Evolutionary conservation across 371 early-diverging fungal genomes (phyloP).

Genomic region (Mucor piriformis): DNA sequence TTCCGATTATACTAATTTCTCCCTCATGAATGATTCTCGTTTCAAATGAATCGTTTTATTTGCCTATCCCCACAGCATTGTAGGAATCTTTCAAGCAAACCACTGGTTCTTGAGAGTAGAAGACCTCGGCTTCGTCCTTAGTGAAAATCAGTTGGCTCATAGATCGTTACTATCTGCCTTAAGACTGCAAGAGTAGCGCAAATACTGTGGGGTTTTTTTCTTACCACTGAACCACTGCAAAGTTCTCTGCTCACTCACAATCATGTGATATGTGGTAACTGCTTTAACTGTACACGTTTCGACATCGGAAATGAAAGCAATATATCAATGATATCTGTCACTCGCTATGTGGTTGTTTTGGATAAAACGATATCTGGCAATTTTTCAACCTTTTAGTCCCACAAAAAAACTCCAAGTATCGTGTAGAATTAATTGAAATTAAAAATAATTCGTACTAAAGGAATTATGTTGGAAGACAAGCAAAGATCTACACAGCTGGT

Average conservation of each 20-base stretch:
- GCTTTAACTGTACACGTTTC: constrained; percentile 22
- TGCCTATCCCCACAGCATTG: no score
- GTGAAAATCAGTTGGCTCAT: constrained; percentile 17
- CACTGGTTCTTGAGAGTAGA: constrained; percentile 20
- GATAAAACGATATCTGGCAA: constrained; percentile 22
- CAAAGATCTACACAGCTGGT: neutral
- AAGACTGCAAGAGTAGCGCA: constrained; percentile 19
- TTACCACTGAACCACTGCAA: constrained; percentile 13
- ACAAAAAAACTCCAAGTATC: constrained; percentile 15
- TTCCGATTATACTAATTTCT: no score
- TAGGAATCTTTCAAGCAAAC: constrained; percentile 19
- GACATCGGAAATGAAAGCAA: constrained; percentile 23
- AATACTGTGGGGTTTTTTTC: constrained; percentile 9
- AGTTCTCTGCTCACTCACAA: constrained; percentile 15
- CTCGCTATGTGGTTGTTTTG: constrained; percentile 18
- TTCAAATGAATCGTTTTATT: no score
- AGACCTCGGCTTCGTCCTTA: constrained; percentile 18
- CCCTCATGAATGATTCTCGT: no score
- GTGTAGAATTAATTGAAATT: constrained; percentile 22
- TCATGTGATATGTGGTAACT: constrained; percentile 4
- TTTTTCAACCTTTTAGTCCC: constrained; percentile 19
- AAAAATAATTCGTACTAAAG: constrained; percentile 20
- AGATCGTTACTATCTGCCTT: constrained; percentile 21
- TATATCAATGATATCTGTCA: constrained; percentile 23
- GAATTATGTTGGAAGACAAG: constrained; percentile 21